Evolutionary conservation across 495 filamentous ascomycete genomes (phyloP), one percentile per base, ranked within the genome.

Genomic region (Diplogelasinospora grovesii): DNA sequence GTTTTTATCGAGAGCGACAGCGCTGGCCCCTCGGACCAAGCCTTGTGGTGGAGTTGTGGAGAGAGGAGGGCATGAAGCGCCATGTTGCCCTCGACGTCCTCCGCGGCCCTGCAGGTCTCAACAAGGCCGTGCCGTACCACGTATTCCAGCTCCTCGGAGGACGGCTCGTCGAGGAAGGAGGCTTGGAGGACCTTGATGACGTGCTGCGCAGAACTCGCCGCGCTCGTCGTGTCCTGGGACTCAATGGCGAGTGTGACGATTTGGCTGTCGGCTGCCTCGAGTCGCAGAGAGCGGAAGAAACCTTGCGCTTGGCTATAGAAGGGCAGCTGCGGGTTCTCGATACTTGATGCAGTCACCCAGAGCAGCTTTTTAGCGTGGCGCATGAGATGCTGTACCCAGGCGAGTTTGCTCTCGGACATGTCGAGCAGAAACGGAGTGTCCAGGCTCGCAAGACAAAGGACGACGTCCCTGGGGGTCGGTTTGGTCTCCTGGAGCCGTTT

Each of bases 361-460:
- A 66, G 10, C 4, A 67, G 30, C 4, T 52, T 57, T 5, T 42
- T 31, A 1, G 43, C 38, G 4, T 10, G 36, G 20, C 50, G 52
- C n/a, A 73, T 56, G 0, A 76, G 34, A 5, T 50, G 33, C 37
- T 65, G 42, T 11, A 73, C 30, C n/a, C 41, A 38, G 9, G 53
- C 24, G 28, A 64, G 57, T 8, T 47, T 54, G 1, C 53, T 37
- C 8, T 49, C 31, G 3, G 53, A 57, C 14, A 75, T 52, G 5
- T 46, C 40, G 13, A 61, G 42, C 5, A 79, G 65, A 3, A 69
- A 49, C 0, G 68, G 59, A 6, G 57, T 54, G 46, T 71, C 63
- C 5, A 71, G 49, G 20, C 77, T 74, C 5, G 59, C 43, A 27
- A 79, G 43, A 40, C 54, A 63, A 18, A 78, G 41, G 1, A 74